phyloP scores from a whole-genome alignment of 139 green algal genomes.

The Chlamydomonas asymmetrica region DNA sequence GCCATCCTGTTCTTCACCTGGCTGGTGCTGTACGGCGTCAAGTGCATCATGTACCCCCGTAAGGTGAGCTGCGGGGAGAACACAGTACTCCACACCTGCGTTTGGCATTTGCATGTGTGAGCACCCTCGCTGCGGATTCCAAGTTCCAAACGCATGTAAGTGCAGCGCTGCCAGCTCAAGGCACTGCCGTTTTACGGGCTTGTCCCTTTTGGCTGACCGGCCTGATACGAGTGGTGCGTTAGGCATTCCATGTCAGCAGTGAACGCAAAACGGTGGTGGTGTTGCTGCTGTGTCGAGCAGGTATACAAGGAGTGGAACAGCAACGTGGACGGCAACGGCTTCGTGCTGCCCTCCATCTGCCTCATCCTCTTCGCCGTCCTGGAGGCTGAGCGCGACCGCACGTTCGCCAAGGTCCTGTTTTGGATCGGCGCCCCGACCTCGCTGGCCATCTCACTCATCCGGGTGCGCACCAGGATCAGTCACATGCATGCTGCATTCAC shows the following conservation, averaged over 20 bases:
- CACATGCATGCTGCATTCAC: background rate
- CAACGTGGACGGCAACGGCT: conserved; percentile 44
- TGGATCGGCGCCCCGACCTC: conserved; percentile 42
- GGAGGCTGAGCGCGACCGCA: conserved; percentile 22
- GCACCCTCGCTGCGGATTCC: too few species aligned
- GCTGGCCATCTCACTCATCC: conserved; percentile 14
- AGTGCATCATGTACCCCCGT: conserved; percentile 49
- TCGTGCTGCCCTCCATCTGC: conserved; percentile 43
- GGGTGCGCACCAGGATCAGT: background rate
- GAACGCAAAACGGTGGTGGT: too few species aligned
- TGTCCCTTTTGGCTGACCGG: too few species aligned
- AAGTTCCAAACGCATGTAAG: too few species aligned
- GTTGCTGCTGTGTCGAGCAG: conserved; percentile 26
- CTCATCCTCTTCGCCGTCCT: conserved; percentile 42
- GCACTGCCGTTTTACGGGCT: too few species aligned
- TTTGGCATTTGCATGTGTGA: too few species aligned
- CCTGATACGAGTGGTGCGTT: too few species aligned
- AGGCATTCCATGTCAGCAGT: too few species aligned
- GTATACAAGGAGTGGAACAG: conserved; percentile 39
- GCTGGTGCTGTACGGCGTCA: conserved; percentile 38
- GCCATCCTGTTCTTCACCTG: conserved; percentile 40
- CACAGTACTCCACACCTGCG: too few species aligned
- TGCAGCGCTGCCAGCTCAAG: too few species aligned
- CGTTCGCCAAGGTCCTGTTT: conserved; percentile 46
- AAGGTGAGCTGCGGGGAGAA: too few species aligned